These are phyloP conservation scores for Boletus sp. DNA, from an alignment of 1,284 basidiomycete genomes.

Conservation along the genomic window DNA sequence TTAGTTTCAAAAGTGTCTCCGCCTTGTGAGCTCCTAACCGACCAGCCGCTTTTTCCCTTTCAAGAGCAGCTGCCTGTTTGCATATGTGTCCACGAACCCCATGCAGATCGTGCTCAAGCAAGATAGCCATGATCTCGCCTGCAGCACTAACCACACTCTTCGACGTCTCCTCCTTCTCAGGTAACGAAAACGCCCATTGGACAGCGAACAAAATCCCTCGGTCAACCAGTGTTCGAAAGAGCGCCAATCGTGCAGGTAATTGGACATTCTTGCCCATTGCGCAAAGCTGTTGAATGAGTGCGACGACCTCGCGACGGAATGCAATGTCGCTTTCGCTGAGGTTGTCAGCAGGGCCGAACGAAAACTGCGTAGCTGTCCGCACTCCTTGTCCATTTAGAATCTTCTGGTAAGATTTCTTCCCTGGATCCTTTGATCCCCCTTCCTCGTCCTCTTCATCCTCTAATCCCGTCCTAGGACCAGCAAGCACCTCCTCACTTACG, in stretches of 20 bases:
- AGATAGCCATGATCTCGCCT: slow-evolving; percentile 82
- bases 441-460: slow-evolving; percentile 31
- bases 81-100: slow-evolving; percentile 83
- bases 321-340: slow-evolving; percentile 48
- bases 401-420: slow-evolving; percentile 33
- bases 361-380: slow-evolving; percentile 36
- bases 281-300: slow-evolving; percentile 90
- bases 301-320: slow-evolving; percentile 68
- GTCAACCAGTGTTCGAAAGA: slow-evolving; percentile 90
- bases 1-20: slow-evolving; percentile 72
- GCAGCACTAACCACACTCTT: slow-evolving; percentile 65
- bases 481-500: slow-evolving; percentile 60
- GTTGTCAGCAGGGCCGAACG: slow-evolving; percentile 49
- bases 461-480: slow-evolving; percentile 31
- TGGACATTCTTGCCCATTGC: slow-evolving; percentile 97
- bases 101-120: slow-evolving; percentile 90
- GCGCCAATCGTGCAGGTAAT: slow-evolving; percentile 75
- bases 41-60: slow-evolving; percentile 51
- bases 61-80: slow-evolving; percentile 70
- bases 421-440: slow-evolving; percentile 22
- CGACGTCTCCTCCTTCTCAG: slow-evolving; percentile 46
- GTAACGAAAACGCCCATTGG: slow-evolving; percentile 77
- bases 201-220: slow-evolving; percentile 86
- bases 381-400: slow-evolving; percentile 26
- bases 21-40: slow-evolving; percentile 58